A percentile compares a stretch with the other conserved stretches of the same genome.
Evolutionary conservation across 2,329 filamentous ascomycete species (phyloP).

Genomic region (Neopestalotiopsis rosae): DNA sequence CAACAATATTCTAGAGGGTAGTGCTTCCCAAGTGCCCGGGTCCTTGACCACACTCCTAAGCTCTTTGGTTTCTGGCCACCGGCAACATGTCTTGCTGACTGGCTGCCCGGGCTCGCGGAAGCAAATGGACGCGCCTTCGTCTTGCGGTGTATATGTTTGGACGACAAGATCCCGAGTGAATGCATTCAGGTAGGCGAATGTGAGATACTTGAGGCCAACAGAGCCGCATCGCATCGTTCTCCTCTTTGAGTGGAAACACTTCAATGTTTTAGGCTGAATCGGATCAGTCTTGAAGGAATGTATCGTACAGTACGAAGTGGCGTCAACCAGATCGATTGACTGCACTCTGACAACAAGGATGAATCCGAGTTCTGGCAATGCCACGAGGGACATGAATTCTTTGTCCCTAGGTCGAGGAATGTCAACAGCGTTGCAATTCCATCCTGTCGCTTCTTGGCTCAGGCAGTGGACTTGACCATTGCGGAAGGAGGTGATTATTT

Average conservation of each 20-base stretch:
- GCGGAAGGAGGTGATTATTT: constrained; percentile 38
- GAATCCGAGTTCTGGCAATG: constrained; percentile 60
- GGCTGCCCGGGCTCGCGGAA: constrained; percentile 52
- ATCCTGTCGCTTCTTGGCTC: constrained; percentile 44
- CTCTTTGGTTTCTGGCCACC: constrained; percentile 58
- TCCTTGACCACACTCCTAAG: constrained; percentile 60
- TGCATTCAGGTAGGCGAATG: constrained; percentile 65
- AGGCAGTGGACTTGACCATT: constrained; percentile 36
- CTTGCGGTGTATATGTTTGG: constrained; percentile 64
- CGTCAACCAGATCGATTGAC: constrained; percentile 66
- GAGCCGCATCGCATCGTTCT: constrained; percentile 59
- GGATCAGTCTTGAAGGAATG: constrained; percentile 65
- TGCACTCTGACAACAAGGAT: constrained; percentile 65
- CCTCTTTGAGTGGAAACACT: constrained; percentile 61
- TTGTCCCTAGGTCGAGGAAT: constrained; percentile 42
- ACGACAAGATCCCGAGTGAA: constrained; percentile 68
- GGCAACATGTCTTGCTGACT: constrained; percentile 49
- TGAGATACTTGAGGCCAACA: constrained; percentile 65
- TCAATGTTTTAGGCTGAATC: constrained; percentile 64
- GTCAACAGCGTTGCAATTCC: constrained; percentile 55
- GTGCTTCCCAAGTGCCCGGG: constrained; percentile 69
- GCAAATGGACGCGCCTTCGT: constrained; percentile 61
- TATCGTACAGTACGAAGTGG: constrained; percentile 59
- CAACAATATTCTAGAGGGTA: constrained; percentile 65
- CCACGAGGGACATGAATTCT: constrained; percentile 62